Conservation (phyloP, 1,284 basidiomycete genomes). For the Marasmius tenuissimus region DNA sequence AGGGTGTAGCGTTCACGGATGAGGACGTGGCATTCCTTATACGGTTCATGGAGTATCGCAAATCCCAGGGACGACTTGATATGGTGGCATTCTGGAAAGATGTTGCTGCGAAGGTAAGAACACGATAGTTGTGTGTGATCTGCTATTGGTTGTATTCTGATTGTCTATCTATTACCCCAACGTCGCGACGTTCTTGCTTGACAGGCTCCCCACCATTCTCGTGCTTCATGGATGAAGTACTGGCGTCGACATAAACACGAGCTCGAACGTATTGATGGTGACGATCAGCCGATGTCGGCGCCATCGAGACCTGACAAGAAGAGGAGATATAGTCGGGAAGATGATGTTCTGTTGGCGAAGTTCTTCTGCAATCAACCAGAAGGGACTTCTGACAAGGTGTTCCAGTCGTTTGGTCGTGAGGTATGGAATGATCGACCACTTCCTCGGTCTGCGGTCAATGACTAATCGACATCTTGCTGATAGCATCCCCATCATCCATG, state of each 20-base stretch:
- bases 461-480: neutral
- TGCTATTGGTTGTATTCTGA: neutral
- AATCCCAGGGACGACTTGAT: constrained; percentile 67
- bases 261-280: constrained; percentile 52
- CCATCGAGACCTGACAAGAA: constrained; percentile 79
- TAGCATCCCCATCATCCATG: constrained; percentile 84
- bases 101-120: constrained; percentile 65
- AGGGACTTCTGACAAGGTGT: constrained; percentile 78
- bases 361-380: constrained; percentile 69
- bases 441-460: constrained; percentile 2
- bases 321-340: constrained; percentile 74
- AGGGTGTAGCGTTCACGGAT: constrained; percentile 81
- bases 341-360: constrained; percentile 74
- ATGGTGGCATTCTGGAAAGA: constrained; percentile 87
- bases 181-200: neutral
- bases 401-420: constrained; percentile 69
- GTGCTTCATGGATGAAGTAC: constrained; percentile 88
- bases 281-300: constrained; percentile 54
- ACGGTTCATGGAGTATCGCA: constrained; percentile 71
- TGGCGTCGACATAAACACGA: constrained; percentile 84
- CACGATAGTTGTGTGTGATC: neutral
- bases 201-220: constrained; percentile 81
- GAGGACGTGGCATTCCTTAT: constrained; percentile 76
- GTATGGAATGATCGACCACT: constrained; percentile 36
- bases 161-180: neutral